Evolutionary conservation across 495 filamentous ascomycete species (phyloP).

Genomic region (Hypoxylon trugodes): DNA sequence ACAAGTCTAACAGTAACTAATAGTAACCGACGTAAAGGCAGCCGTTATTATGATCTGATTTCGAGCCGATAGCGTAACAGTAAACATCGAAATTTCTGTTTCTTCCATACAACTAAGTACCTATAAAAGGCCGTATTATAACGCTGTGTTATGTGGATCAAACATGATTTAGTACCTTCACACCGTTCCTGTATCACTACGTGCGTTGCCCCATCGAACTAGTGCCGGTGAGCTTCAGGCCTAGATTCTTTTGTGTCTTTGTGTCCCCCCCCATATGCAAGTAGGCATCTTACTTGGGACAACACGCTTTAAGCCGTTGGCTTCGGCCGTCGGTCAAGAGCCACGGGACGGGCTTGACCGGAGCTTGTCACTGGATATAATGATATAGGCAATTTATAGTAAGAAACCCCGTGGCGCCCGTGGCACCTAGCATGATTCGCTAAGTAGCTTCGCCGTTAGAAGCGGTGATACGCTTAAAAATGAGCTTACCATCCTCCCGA

Average conservation of each 20-base stretch:
- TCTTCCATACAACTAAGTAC: no score
- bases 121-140: no score
- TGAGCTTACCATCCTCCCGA: conserved; percentile 7
- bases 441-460: not conserved
- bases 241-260: conserved; percentile 23
- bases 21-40: no score
- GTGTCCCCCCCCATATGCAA: conserved; percentile 15
- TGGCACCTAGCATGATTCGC: conserved; percentile 5
- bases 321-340: not conserved
- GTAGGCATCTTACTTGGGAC: conserved; percentile 18
- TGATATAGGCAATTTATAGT: not conserved
- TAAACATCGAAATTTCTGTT: no score
- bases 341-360: not conserved
- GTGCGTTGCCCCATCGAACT: conserved; percentile 4
- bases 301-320: not conserved
- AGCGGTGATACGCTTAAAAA: conserved; percentile 8
- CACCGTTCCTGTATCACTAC: conserved; percentile 18
- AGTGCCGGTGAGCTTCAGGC: conserved; percentile 14
- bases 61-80: no score
- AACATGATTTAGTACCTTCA: not conserved
- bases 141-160: conserved; percentile 1
- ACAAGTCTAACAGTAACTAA: no score
- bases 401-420: not conserved
- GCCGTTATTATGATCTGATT: no score
- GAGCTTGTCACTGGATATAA: conserved; percentile 9